These are phyloP conservation scores for Kingdonia uniflora DNA, from an alignment of 164 flowering plant species.

Conservation along the genomic window DNA sequence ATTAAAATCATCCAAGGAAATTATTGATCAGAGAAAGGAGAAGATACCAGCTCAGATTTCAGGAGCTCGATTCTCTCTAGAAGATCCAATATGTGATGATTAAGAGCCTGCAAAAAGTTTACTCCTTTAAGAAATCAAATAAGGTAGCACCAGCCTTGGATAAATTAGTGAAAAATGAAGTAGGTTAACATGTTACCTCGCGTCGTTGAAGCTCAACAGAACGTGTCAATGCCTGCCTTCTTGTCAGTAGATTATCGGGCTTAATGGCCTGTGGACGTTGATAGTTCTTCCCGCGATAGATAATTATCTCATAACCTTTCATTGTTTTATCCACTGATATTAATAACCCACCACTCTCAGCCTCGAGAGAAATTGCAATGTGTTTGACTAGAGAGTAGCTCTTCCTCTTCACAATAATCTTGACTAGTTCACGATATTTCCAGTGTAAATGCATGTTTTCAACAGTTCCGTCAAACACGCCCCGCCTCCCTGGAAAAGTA, in stretches of 20 bases:
- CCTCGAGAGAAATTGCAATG: constrained; percentile 73
- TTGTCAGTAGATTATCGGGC: constrained; percentile 58
- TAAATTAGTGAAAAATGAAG: background rate
- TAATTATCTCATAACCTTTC: constrained; percentile 68
- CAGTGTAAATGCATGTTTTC: constrained; percentile 96
- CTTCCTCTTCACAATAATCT: constrained; percentile 58
- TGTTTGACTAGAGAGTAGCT: constrained; percentile 64
- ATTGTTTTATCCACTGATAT: constrained; percentile 72
- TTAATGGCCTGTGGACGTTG: constrained; percentile 38
- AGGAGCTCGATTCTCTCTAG: constrained; percentile 44
- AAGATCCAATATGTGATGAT: constrained; percentile 58
- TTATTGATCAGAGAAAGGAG: background rate
- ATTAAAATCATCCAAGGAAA: background rate
- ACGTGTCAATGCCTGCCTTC: constrained; percentile 71
- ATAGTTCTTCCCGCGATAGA: constrained; percentile 94
- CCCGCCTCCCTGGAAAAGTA: constrained; percentile 52
- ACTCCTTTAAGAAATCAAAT: background rate
- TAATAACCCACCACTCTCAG: constrained; percentile 90
- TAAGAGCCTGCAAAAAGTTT: constrained; percentile 45
- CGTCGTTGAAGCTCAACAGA: constrained; percentile 83
- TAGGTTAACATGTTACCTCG: constrained; percentile 34
- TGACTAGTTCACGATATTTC: constrained; percentile 84
- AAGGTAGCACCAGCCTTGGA: background rate
- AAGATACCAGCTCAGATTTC: constrained; percentile 51
- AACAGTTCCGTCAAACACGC: constrained; percentile 69